Conservation (phyloP, 805 yeast species). For the Candida michaelii region DNA sequence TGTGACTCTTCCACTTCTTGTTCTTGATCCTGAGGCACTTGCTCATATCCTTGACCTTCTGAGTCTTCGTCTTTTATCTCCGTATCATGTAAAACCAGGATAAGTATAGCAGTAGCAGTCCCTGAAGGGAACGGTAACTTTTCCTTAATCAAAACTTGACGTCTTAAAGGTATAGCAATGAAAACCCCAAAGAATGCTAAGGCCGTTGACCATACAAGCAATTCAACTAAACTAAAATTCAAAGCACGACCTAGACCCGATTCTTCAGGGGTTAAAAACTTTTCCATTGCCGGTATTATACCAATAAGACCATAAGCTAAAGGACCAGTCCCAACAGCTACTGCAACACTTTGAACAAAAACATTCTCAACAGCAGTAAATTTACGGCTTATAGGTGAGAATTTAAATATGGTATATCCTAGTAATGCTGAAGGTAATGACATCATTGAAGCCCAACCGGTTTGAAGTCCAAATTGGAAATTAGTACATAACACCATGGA, state of each 20-base stretch:
- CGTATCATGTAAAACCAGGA: slow-evolving; percentile 77
- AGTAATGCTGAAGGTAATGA: slow-evolving; percentile 88
- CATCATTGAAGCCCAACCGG: slow-evolving; percentile 99
- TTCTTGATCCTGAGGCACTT: background rate
- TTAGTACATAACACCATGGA: slow-evolving; percentile 83
- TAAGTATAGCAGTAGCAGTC: slow-evolving; percentile 90
- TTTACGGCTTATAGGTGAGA: slow-evolving; percentile 44
- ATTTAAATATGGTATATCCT: slow-evolving; percentile 79
- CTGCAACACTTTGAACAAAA: slow-evolving; percentile 86
- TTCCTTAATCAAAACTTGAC: slow-evolving; percentile 83
- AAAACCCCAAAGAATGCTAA: slow-evolving; percentile 93
- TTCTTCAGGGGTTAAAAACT: slow-evolving; percentile 76
- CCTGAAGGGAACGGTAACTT: slow-evolving; percentile 94
- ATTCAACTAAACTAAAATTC: slow-evolving; percentile 44
- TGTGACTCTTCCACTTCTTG: background rate
- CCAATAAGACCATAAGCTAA: slow-evolving; percentile 94
- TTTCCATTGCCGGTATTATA: slow-evolving; percentile 92
- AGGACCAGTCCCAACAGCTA: slow-evolving; percentile 98
- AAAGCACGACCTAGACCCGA: slow-evolving; percentile 54
- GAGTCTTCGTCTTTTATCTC: background rate
- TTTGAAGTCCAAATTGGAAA: slow-evolving; percentile 94
- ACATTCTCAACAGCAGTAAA: slow-evolving; percentile 92
- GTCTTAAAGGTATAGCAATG: slow-evolving; percentile 85
- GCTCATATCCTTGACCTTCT: background rate
- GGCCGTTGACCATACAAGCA: slow-evolving; percentile 81